phyloP scores from a whole-genome alignment of 768 basidiomycete species.

The Russula virescens region DNA sequence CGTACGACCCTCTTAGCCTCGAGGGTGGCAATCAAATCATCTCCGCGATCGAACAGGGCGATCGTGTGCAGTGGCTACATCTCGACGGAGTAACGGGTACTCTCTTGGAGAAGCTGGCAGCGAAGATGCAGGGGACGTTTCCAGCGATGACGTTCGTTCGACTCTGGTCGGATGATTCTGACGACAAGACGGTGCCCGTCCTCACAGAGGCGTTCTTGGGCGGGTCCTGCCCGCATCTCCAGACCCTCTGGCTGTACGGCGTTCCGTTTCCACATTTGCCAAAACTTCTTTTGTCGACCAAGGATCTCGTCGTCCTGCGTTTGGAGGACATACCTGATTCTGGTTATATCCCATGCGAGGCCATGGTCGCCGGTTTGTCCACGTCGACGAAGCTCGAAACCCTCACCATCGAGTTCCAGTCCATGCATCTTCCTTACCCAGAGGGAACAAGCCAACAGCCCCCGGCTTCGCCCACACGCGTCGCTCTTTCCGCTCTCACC shows the following conservation, averaged over 20 bases:
- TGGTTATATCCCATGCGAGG: constrained; percentile 5
- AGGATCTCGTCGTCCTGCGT: neutral
- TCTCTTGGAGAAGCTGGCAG: neutral
- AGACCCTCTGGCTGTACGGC: neutral
- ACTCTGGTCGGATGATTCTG: neutral
- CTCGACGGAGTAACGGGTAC: neutral
- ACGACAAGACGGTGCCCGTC: neutral
- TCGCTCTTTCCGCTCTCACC: neutral
- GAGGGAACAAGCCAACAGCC: neutral
- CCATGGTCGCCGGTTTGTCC: neutral
- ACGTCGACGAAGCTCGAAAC: neutral
- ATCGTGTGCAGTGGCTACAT: neutral
- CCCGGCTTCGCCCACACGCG: neutral
- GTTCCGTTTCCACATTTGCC: constrained; percentile 5
- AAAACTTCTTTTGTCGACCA: neutral
- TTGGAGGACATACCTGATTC: constrained; percentile 4
- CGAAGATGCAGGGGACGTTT: neutral
- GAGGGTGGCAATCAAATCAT: neutral
- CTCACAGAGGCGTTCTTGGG: neutral
- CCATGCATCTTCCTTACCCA: neutral
- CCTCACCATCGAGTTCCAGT: neutral
- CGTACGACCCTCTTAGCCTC: neutral
- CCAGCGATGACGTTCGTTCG: neutral
- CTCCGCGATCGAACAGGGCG: neutral
- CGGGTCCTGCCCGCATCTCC: neutral